Evolutionary conservation across 108 stramenopile species (phyloP).

Genomic region (Cylindrotheca closterium): DNA sequence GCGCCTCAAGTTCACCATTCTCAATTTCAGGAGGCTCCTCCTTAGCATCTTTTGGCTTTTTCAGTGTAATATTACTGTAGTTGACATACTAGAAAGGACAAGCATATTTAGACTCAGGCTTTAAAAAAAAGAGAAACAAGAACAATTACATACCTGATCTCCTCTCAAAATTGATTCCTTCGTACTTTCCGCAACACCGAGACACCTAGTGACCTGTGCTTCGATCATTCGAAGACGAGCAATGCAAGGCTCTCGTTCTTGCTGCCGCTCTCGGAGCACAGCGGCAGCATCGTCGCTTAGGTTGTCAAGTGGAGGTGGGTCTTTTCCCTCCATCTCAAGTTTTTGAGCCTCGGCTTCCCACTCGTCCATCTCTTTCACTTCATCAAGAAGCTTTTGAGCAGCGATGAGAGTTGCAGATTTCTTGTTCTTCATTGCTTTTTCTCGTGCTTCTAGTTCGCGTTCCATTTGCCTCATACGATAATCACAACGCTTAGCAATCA

Average conservation of each 20-base stretch:
- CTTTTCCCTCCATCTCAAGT: conserved; percentile 57
- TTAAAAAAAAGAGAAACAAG: not conserved
- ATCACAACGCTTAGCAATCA: conserved; percentile 83
- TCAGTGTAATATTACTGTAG: conserved; percentile 79
- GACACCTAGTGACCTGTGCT: conserved; percentile 74
- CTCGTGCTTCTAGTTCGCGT: conserved; percentile 80
- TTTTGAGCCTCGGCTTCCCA: conserved; percentile 72
- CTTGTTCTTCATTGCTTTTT: conserved; percentile 68
- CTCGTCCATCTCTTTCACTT: conserved; percentile 72
- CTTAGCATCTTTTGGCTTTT: conserved; percentile 45
- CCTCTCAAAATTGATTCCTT: conserved; percentile 63
- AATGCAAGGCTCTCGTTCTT: conserved; percentile 60
- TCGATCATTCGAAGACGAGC: conserved; percentile 79
- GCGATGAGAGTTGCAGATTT: conserved; percentile 68
- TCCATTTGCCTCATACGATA: conserved; percentile 92
- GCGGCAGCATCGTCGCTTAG: conserved; percentile 36
- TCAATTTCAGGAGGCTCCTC: conserved; percentile 45
- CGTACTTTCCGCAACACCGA: conserved; percentile 70
- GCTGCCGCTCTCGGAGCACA: conserved; percentile 55
- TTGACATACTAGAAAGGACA: conserved; percentile 65
- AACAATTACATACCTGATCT: conserved; percentile 57
- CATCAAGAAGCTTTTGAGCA: conserved; percentile 74
- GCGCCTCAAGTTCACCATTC: conserved; percentile 74
- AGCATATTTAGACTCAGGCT: not conserved
- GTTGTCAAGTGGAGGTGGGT: conserved; percentile 40